Evolutionary conservation across 2,329 filamentous ascomycete species (phyloP), one percentile per base, ranked within the genome.

Genomic region (Decorospora gaudefroyi): DNA sequence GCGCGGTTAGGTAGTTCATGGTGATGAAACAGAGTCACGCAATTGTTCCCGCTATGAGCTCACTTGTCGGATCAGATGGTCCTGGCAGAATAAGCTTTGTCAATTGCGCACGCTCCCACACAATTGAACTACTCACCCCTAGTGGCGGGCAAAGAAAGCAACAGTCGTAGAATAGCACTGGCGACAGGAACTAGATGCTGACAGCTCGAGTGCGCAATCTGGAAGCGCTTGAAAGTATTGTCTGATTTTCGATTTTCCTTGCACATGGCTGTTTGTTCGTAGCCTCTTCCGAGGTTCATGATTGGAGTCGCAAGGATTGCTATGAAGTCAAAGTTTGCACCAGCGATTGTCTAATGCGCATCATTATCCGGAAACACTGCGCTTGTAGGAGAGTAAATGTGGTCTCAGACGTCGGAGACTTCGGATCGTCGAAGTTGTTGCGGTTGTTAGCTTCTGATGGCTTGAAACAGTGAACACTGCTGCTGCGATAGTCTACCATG

Each of bases 391-490:
- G 26, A 17, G 13, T n/a, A 32, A 33, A 13, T 32, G 21, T 17
- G 26, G 37, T 23, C 11, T 29, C 9, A 16, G 18, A 35, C 19
- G 30, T 35, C 29, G 27, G 22, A 17, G 27, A 30, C 21, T 26
- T 23, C 37, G 39, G 31, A 36, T 17, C 30, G 25, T 23, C 12
- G 22, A 37, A 12, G 22, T 39, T 26, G 15, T 28, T 33, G 40
- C 26, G 18, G 38, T 36, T 29, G 10, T n/a, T 16, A 37, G 19
- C n/a, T 43, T 23, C 32, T 39, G 19, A 22, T 32, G 33, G 29
- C 27, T 36, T 43, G 47, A 49, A 53, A 48, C 45, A 39, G 11
- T 26, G 30, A 53, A 48, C 45, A 39, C 13, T 26, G 30, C 34
- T 40, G 45, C 37, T 43, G 33, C 39, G 21, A 43, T 28, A 18